These are phyloP conservation scores for Curvularia eragrostidis DNA, from an alignment of 2,329 filamentous ascomycete genomes.

Conservation along the genomic window DNA sequence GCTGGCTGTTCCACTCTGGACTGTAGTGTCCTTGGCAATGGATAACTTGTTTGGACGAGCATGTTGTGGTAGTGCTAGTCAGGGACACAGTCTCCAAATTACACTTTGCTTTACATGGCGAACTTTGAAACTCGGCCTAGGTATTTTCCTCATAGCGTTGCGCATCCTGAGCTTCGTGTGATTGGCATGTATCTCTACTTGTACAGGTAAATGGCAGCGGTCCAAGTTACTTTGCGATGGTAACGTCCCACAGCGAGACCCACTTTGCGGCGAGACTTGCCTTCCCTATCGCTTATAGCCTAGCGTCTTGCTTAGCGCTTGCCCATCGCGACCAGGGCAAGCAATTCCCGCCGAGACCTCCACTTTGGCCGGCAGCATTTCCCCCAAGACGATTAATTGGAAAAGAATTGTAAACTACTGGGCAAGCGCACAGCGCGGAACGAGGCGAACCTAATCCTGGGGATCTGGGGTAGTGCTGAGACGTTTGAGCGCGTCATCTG, in stretches of 20 bases:
- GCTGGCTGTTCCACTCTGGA: neutral
- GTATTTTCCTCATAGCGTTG: neutral
- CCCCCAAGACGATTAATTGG: conserved; percentile 12
- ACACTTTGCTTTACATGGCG: neutral
- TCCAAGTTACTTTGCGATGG: conserved; percentile 1
- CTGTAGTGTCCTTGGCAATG: neutral
- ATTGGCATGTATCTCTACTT: neutral
- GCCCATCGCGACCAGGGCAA: neutral
- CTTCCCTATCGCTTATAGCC: neutral
- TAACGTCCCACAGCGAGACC: neutral
- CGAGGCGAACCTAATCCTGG: conserved; percentile 29
- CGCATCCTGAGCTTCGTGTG: neutral
- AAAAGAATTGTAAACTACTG: conserved; percentile 14
- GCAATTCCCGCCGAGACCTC: conserved; percentile 23
- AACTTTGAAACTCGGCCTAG: too few species aligned
- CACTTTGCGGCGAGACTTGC: conserved; percentile 16
- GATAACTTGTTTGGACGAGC: neutral
- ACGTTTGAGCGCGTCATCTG: conserved; percentile 12
- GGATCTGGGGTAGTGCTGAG: conserved; percentile 27
- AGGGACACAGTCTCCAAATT: neutral
- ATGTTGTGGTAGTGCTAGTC: neutral
- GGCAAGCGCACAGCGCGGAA: conserved; percentile 26
- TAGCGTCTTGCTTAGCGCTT: neutral
- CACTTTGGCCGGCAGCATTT: conserved; percentile 8
- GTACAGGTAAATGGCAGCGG: conserved; percentile 2